phyloP scores from a whole-genome alignment of 164 flowering plant species.

The Berberis vulgaris region DNA sequence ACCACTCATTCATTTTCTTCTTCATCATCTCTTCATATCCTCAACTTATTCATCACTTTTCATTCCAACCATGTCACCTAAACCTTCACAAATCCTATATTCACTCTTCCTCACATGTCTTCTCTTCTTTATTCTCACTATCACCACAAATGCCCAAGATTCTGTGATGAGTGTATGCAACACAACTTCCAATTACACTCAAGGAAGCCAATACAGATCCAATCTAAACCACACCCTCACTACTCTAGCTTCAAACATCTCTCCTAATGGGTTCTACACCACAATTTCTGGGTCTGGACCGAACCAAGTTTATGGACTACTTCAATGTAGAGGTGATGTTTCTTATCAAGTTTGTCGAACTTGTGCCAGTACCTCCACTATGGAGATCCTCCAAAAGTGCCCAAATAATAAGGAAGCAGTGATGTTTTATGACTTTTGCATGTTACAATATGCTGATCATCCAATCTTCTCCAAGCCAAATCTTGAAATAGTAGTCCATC shows the following conservation, averaged over 20 bases:
- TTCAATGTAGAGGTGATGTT: slow-evolving; percentile 9
- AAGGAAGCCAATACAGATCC: not conserved
- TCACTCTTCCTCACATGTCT: not conserved
- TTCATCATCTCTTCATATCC: too few species aligned
- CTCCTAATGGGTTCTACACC: slow-evolving; percentile 7
- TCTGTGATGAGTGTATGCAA: not conserved
- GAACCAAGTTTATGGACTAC: slow-evolving; percentile 5
- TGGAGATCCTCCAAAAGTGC: not conserved
- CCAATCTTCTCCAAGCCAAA: slow-evolving; percentile 6
- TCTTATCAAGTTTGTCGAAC: slow-evolving; percentile 2
- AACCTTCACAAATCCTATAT: too few species aligned
- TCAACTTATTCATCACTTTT: too few species aligned
- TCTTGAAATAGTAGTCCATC: not conserved
- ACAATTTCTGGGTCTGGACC: not conserved
- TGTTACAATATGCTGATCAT: slow-evolving; percentile 17
- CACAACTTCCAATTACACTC: not conserved
- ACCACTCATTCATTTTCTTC: too few species aligned
- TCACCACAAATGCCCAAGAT: not conserved
- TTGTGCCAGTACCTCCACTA: slow-evolving; percentile 6
- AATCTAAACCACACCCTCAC: slow-evolving; percentile 2
- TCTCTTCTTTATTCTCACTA: not conserved
- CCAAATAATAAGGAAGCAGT: not conserved
- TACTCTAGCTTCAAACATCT: not conserved
- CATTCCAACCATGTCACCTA: too few species aligned
- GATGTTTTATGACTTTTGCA: not conserved